Conservation (phyloP, 352 stramenopile genomes). For the Aphanomyces invadans region DNA sequence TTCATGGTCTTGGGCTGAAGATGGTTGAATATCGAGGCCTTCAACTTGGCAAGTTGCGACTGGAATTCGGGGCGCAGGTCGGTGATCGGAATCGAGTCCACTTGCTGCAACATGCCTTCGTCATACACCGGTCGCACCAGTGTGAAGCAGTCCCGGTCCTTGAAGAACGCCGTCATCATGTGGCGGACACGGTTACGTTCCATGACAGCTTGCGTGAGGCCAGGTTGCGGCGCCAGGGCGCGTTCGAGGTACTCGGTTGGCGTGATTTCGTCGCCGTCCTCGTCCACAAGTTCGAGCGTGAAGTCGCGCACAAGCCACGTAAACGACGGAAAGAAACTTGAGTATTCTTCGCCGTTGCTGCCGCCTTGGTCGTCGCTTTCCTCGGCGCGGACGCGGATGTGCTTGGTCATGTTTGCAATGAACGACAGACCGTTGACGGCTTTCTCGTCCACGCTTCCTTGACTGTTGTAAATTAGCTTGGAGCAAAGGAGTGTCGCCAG, state of each 20-base stretch:
- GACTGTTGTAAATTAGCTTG: conserved; percentile 85
- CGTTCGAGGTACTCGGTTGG: conserved; percentile 76
- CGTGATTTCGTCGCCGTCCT: conserved; percentile 73
- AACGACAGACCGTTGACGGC: conserved; percentile 78
- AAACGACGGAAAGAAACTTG: conserved; percentile 84
- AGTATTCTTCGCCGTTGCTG: conserved; percentile 56
- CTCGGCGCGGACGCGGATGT: conserved; percentile 69
- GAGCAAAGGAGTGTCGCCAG: conserved; percentile 77
- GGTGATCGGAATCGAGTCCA: conserved; percentile 56
- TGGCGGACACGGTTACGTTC: conserved; percentile 69
- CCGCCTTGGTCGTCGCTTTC: conserved; percentile 29
- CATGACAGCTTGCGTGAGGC: conserved; percentile 50
- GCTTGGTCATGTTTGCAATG: conserved; percentile 80
- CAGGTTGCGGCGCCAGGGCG: conserved; percentile 59
- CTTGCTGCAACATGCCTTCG: conserved; percentile 64
- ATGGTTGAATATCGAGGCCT: conserved; percentile 60
- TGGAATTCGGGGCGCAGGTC: conserved; percentile 74
- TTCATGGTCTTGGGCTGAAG: conserved; percentile 78
- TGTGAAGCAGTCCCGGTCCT: conserved; percentile 65
- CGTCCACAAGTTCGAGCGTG: conserved; percentile 75
- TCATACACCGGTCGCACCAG: conserved; percentile 78
- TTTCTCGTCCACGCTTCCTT: conserved; percentile 78
- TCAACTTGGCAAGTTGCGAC: conserved; percentile 52
- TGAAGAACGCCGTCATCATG: conserved; percentile 84
- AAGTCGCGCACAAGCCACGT: conserved; percentile 86